Conservation (phyloP, 139 green algal genomes). For the Zygnema circumcarinatum region DNA sequence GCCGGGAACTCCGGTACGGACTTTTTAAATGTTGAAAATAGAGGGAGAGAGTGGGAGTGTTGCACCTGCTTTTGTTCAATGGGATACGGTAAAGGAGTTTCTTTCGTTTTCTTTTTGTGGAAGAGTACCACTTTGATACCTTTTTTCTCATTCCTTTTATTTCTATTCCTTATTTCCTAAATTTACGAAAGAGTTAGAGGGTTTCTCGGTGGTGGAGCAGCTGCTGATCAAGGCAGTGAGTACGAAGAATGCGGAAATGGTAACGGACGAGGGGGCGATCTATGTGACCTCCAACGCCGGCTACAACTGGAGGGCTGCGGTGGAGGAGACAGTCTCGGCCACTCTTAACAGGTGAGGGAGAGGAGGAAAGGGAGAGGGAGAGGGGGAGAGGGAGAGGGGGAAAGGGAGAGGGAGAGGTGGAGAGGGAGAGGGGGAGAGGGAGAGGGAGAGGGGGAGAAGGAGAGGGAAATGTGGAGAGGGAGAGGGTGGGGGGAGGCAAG, state of each 20-base stretch:
- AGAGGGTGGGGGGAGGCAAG: not conserved
- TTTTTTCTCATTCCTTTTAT: not conserved
- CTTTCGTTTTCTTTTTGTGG: constrained; percentile 1
- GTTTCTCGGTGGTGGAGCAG: too few species aligned
- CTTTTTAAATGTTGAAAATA: not conserved
- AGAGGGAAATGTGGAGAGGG: not conserved
- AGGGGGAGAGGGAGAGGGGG: not conserved
- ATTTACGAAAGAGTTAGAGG: too few species aligned
- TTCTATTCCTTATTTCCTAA: not conserved
- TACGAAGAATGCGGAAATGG: constrained; percentile 89
- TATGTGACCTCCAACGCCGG: constrained; percentile 95
- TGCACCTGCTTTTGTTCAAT: not conserved
- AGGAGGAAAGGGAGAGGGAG: not conserved
- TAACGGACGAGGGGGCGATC: constrained; percentile 96
- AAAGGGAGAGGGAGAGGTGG: not conserved
- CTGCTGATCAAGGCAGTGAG: constrained; percentile 63
- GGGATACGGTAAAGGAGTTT: not conserved
- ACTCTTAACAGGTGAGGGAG: constrained; percentile 87
- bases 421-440: not conserved
- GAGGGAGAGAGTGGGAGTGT: too few species aligned
- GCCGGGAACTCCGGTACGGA: constrained; percentile 71
- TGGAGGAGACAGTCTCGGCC: constrained; percentile 98
- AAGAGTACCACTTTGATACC: not conserved
- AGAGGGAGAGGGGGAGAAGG: not conserved
- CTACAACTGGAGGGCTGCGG: constrained; percentile 94